A percentile compares a stretch with the other conserved stretches of the same genome.
phyloP scores from a whole-genome alignment of 2,329 filamentous ascomycete species.

The Colletotrichum sansevieriae region DNA sequence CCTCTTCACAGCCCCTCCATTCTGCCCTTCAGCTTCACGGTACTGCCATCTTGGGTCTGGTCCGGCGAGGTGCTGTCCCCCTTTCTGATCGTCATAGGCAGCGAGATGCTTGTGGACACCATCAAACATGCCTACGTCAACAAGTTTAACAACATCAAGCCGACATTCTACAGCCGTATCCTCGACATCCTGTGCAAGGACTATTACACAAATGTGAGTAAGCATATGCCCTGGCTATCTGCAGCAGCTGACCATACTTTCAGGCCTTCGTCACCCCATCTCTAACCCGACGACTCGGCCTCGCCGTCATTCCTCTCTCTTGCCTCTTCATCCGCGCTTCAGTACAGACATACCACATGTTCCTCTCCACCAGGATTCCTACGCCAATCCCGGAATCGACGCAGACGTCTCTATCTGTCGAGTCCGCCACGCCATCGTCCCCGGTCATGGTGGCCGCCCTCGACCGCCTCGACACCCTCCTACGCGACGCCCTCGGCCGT shows the following conservation, averaged over 20 bases:
- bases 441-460: constrained; percentile 83
- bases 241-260: not conserved
- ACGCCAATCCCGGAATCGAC: constrained; percentile 76
- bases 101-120: constrained; percentile 97
- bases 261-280: constrained; percentile 92
- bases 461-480: constrained; percentile 81
- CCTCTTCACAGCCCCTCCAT: constrained; percentile 79
- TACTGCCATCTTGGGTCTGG: constrained; percentile 82
- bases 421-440: constrained; percentile 73
- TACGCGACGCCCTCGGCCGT: constrained; percentile 82
- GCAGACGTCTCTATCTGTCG: constrained; percentile 74
- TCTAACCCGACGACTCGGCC: constrained; percentile 86
- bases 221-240: not conserved
- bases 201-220: constrained; percentile 89
- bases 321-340: constrained; percentile 96
- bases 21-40: constrained; percentile 89
- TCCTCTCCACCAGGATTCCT: constrained; percentile 87
- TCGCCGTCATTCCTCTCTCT: constrained; percentile 92
- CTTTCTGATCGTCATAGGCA: constrained; percentile 93
- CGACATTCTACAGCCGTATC: constrained; percentile 88
- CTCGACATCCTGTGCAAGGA: constrained; percentile 96
- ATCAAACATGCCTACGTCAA: constrained; percentile 98
- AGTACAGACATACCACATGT: constrained; percentile 98
- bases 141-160: constrained; percentile 98
- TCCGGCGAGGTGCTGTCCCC: constrained; percentile 91